A percentile compares a stretch with the other conserved stretches of the same genome.
Conservation (phyloP, 2,329 filamentous ascomycete genomes). For the Stachybotrys chlorohalonatus region DNA sequence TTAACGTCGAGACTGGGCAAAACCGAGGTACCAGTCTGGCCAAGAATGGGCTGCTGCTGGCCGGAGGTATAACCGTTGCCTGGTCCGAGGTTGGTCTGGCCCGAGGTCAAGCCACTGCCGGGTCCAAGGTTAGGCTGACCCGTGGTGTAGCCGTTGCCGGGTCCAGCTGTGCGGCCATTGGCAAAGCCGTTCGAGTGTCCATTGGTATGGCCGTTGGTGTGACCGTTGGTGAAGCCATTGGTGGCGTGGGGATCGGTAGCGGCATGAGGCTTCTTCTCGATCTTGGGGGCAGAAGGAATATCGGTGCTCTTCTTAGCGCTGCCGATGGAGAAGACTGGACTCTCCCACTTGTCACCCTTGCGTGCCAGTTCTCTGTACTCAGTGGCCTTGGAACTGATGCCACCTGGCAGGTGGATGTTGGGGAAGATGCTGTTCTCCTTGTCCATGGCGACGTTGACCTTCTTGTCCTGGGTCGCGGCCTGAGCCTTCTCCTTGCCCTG, state of each 20-base stretch:
- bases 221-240: constrained; percentile 4
- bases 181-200: constrained; percentile 10
- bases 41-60: not conserved
- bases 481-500: constrained; percentile 73
- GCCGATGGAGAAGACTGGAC: constrained; percentile 84
- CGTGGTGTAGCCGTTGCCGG: constrained; percentile 5
- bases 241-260: constrained; percentile 6
- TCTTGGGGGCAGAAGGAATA: constrained; percentile 52
- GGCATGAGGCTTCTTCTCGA: constrained; percentile 34
- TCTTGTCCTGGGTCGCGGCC: constrained; percentile 51
- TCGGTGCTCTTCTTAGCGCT: constrained; percentile 62
- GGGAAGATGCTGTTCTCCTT: constrained; percentile 86
- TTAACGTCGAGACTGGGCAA: not conserved
- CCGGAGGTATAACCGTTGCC: constrained; percentile 4
- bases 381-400: constrained; percentile 86
- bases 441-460: constrained; percentile 47
- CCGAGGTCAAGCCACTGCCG: no score
- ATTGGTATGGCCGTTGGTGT: constrained; percentile 5
- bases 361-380: constrained; percentile 82
- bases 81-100: no score
- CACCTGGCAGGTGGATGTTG: constrained; percentile 68
- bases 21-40: not conserved
- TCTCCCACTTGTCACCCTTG: constrained; percentile 92
- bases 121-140: not conserved
- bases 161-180: constrained; percentile 8